Conservation (phyloP, 2,329 filamentous ascomycete species). For the Dissoconium aciculare region DNA sequence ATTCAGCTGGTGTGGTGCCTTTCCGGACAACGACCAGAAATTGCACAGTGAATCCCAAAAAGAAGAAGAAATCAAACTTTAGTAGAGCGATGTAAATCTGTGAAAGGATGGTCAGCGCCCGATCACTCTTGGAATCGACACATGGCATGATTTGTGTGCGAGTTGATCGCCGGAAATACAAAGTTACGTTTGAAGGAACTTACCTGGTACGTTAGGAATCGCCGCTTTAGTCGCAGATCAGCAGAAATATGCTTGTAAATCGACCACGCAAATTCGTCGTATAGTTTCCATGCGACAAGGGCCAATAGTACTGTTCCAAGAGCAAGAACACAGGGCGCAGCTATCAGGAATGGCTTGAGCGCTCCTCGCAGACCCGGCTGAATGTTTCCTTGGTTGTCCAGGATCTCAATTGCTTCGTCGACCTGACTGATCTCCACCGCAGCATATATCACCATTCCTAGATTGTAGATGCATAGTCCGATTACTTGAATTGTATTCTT, state of each 20-base stretch:
- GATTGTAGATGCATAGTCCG: conserved; percentile 81
- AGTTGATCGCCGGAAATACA: background rate
- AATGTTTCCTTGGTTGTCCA: conserved; percentile 36
- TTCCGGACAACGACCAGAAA: conserved; percentile 88
- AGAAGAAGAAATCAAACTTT: conserved; percentile 99
- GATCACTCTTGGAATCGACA: too few relatives aligned
- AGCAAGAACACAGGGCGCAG: conserved; percentile 72
- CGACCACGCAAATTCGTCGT: conserved; percentile 97
- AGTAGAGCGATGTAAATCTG: conserved; percentile 94
- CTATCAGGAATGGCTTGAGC: conserved; percentile 62
- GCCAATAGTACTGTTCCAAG: conserved; percentile 57
- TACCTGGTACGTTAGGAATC: conserved; percentile 93
- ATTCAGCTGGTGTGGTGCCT: conserved; percentile 53
- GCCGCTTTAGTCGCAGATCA: conserved; percentile 89
- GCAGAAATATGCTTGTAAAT: conserved; percentile 99
- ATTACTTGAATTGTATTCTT: conserved; percentile 99
- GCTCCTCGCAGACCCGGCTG: conserved; percentile 47
- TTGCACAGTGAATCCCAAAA: conserved; percentile 94
- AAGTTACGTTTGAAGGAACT: conserved; percentile 14
- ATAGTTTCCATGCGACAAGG: conserved; percentile 82
- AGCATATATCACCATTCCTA: conserved; percentile 82
- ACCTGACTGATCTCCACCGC: conserved; percentile 90
- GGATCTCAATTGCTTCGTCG: conserved; percentile 48
- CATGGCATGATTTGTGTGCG: too few relatives aligned
- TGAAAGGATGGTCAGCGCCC: background rate